Evolutionary conservation across 768 basidiomycete genomes (phyloP).

Genomic region (Pleurotus citrinopileatus): DNA sequence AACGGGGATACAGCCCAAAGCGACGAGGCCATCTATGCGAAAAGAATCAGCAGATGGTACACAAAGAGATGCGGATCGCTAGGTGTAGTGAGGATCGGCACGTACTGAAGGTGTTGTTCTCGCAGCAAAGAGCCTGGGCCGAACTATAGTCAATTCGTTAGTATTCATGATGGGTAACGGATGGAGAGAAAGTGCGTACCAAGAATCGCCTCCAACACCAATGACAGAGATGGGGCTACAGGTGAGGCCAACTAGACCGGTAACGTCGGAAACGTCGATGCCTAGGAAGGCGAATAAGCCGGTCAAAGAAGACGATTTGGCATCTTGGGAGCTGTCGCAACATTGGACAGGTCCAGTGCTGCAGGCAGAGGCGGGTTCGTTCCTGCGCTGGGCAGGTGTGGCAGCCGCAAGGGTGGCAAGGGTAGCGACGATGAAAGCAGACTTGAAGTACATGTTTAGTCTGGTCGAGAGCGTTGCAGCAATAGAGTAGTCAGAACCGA

Average conservation of each 20-base stretch:
- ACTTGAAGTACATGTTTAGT: neutral
- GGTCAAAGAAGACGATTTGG: neutral
- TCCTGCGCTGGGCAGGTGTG: constrained; percentile 12
- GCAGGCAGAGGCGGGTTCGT: constrained; percentile 12
- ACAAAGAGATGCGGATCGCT: neutral
- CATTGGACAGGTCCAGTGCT: constrained; percentile 18
- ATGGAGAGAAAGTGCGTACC: constrained; percentile 12
- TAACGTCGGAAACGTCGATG: constrained; percentile 20
- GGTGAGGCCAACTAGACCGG: constrained; percentile 20
- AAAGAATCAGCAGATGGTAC: neutral
- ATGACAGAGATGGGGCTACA: constrained; percentile 25
- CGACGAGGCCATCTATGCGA: constrained; percentile 2
- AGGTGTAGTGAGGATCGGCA: neutral
- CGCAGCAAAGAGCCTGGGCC: constrained; percentile 29
- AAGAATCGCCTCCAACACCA: constrained; percentile 18
- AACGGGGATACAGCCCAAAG: constrained; percentile 18
- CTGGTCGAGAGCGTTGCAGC: neutral
- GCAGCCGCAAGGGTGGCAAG: constrained; percentile 18
- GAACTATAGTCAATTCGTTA: neutral
- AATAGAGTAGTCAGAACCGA: neutral
- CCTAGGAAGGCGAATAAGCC: constrained; percentile 21
- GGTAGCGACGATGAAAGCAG: constrained; percentile 9
- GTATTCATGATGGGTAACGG: neutral
- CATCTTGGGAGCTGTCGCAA: constrained; percentile 13
- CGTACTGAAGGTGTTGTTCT: constrained; percentile 23